Evolutionary conservation across 2,329 filamentous ascomycete species (phyloP).

Genomic region (Dothistroma pini): DNA sequence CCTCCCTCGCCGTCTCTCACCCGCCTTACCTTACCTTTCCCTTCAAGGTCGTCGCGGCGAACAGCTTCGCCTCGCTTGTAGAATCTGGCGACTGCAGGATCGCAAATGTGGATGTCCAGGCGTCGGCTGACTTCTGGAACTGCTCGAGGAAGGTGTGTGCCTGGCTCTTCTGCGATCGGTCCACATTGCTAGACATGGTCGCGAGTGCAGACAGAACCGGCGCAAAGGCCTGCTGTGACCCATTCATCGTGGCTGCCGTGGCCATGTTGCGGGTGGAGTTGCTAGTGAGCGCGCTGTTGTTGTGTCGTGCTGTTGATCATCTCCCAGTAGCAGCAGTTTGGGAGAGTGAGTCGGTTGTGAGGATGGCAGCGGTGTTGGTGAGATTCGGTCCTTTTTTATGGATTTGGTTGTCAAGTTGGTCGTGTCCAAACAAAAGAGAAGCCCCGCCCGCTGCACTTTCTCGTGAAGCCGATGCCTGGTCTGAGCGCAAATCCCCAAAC

Average conservation of each 20-base stretch:
- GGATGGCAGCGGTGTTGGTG: neutral
- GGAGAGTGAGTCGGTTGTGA: neutral
- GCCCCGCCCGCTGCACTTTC: neutral
- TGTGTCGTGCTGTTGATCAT: slow-evolving; percentile 1
- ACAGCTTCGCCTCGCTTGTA: slow-evolving; percentile 82
- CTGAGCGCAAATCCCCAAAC: neutral
- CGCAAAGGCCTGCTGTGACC: slow-evolving; percentile 67
- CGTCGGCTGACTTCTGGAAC: slow-evolving; percentile 96
- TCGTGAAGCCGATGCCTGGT: neutral
- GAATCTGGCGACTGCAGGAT: slow-evolving; percentile 75
- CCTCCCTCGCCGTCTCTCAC: neutral
- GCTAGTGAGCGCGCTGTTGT: slow-evolving; percentile 2
- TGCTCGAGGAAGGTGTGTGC: slow-evolving; percentile 87
- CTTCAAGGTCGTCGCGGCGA: slow-evolving; percentile 94
- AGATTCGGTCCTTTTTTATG: neutral
- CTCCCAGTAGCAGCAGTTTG: neutral
- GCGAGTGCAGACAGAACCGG: slow-evolving; percentile 83
- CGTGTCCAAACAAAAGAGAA: neutral
- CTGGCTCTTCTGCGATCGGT: slow-evolving; percentile 78
- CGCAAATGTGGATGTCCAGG: slow-evolving; percentile 83
- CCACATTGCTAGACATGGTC: slow-evolving; percentile 77
- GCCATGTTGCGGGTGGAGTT: slow-evolving; percentile 27
- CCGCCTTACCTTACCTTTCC: slow-evolving; percentile 69
- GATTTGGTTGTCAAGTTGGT: neutral
- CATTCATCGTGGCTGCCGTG: slow-evolving; percentile 43